Percentiles rank a stretch among this genome's conserved stretches.
phyloP scores from a whole-genome alignment of 2,329 filamentous ascomycete genomes.

The Venturia asperata region DNA sequence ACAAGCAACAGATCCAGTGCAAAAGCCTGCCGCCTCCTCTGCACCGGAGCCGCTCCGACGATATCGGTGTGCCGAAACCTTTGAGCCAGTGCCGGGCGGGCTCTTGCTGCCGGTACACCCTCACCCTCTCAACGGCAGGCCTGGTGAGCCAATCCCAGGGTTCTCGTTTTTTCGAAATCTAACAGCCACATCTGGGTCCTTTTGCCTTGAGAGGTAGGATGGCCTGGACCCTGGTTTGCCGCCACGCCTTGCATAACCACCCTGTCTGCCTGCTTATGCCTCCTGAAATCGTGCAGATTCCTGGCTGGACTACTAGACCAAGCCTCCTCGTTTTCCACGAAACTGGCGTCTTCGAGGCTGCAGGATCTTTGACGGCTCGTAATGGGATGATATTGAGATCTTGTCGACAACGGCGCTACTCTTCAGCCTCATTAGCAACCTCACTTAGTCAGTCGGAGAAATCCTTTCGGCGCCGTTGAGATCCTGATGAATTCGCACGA shows the following conservation, averaged over 20 bases:
- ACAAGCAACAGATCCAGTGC: neutral
- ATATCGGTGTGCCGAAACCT: conserved; percentile 3
- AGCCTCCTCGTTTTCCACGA: neutral
- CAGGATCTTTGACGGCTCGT: neutral
- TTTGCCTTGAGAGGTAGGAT: neutral
- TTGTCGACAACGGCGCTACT: conserved; percentile 7
- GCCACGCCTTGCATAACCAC: neutral
- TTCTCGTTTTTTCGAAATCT: neutral
- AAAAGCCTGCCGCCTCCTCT: neutral
- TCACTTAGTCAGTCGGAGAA: neutral
- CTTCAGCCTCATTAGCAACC: neutral
- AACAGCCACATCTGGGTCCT: neutral
- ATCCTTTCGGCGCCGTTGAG: neutral
- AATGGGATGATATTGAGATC: neutral
- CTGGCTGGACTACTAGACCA: neutral
- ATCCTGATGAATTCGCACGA: neutral
- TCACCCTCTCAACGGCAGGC: neutral
- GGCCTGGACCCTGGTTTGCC: neutral
- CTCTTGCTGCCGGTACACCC: no score
- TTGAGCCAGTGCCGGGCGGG: neutral
- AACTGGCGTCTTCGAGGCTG: neutral
- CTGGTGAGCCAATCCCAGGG: neutral
- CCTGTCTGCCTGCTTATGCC: neutral
- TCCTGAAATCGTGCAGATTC: conserved; percentile 7
- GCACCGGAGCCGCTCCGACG: neutral